Percentiles rank a stretch among this genome's conserved stretches.
phyloP scores from a whole-genome alignment of 148 eudicot genomes.

The Camellia sinensis region DNA sequence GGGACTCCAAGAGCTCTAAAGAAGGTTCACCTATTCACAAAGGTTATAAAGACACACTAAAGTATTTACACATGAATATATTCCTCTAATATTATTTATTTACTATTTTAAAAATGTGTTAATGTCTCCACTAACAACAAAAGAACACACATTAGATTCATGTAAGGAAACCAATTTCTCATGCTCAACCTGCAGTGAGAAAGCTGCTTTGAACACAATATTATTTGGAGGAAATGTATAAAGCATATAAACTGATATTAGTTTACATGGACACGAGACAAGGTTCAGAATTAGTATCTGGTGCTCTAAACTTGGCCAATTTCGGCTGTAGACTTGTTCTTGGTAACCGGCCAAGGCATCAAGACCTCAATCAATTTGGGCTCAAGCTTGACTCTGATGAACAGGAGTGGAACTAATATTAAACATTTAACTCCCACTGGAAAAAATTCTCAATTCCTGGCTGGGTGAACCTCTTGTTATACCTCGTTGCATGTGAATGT shows the following conservation, averaged over 20 bases:
- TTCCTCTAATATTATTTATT: neutral
- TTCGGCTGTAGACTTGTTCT: neutral
- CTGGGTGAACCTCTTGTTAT: neutral
- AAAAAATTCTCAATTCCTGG: neutral
- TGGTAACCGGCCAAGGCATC: neutral
- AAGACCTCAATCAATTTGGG: neutral
- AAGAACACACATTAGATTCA: constrained; percentile 6
- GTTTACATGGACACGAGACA: neutral
- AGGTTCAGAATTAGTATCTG: neutral
- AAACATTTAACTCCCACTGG: neutral
- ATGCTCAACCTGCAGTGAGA: neutral
- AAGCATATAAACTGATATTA: neutral
- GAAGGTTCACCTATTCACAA: constrained; percentile 26
- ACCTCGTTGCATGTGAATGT: neutral
- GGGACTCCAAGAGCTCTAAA: constrained; percentile 33
- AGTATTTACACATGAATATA: neutral
- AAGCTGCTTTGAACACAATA: constrained; percentile 3
- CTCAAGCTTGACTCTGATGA: neutral
- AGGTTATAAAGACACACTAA: constrained; percentile 25
- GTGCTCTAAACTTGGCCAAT: neutral
- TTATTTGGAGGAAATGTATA: neutral
- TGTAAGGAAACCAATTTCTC: neutral
- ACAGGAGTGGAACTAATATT: neutral
- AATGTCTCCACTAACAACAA: neutral
- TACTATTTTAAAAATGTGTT: neutral